Conservation (phyloP, 495 filamentous ascomycete genomes). For the Neurospora tetraspora region DNA sequence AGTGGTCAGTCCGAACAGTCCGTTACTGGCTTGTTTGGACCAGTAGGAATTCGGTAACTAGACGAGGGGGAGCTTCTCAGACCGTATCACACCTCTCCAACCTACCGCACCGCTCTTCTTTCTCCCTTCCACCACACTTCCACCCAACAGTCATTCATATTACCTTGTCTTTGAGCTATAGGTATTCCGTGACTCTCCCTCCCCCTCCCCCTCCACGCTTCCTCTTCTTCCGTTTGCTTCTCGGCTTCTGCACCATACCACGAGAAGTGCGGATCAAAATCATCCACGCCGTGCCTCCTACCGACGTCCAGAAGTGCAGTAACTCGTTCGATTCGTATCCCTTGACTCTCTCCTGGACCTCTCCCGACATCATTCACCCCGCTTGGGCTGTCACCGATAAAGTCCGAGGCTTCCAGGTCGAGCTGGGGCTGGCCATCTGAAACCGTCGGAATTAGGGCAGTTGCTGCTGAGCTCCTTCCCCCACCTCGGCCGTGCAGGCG, state of each 20-base stretch:
- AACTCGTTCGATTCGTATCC: neutral
- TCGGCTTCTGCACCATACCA: neutral
- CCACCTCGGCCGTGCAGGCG: neutral
- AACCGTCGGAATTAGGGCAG: neutral
- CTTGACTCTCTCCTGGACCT: neutral
- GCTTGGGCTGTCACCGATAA: neutral
- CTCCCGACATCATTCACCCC: neutral
- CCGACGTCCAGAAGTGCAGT: neutral
- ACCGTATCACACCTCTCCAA: constrained; percentile 1
- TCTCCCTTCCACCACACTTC: neutral
- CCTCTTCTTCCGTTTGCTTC: neutral
- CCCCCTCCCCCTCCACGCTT: neutral
- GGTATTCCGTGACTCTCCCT: neutral
- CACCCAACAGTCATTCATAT: neutral
- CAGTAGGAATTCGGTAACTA: neutral
- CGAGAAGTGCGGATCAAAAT: neutral
- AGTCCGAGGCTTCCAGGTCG: neutral
- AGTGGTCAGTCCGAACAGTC: neutral
- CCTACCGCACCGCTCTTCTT: neutral
- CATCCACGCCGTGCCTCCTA: neutral
- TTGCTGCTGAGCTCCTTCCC: neutral
- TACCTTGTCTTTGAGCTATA: neutral
- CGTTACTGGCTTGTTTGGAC: neutral
- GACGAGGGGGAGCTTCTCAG: constrained; percentile 4
- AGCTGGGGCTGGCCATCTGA: neutral